Evolutionary conservation across 2,329 filamentous ascomycete genomes (phyloP).

Genomic region (Aotearoamyces nothofagi): DNA sequence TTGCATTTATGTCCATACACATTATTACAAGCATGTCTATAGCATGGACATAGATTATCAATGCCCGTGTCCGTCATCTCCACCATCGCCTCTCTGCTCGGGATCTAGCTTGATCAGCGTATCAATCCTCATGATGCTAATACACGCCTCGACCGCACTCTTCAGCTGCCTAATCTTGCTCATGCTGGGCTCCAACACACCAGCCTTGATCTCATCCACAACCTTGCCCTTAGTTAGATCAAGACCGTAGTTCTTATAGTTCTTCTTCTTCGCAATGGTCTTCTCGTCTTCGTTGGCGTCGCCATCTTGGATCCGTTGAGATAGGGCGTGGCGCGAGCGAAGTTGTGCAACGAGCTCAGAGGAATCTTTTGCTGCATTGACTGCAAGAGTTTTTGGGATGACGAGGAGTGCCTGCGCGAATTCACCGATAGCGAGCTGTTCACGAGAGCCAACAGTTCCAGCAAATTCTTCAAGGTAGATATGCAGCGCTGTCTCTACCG

Average conservation of each 20-base stretch:
- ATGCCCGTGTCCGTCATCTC: constrained; percentile 78
- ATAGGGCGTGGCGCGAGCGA: constrained; percentile 83
- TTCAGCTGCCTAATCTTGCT: constrained; percentile 98
- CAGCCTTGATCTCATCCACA: constrained; percentile 84
- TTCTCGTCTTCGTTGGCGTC: constrained; percentile 78
- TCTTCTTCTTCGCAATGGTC: constrained; percentile 81
- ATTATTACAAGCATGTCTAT: constrained; percentile 15
- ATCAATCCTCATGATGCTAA: constrained; percentile 98
- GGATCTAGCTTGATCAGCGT: constrained; percentile 97
- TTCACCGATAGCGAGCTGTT: constrained; percentile 95
- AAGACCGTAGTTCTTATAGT: constrained; percentile 96
- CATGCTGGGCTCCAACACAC: constrained; percentile 91
- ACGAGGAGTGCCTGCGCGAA: constrained; percentile 90
- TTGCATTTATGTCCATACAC: too few species aligned
- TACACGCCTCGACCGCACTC: constrained; percentile 95
- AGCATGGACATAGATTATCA: constrained; percentile 26
- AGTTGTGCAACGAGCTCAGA: constrained; percentile 93
- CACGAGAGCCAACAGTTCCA: constrained; percentile 87
- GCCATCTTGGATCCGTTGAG: constrained; percentile 81
- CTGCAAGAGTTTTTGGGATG: constrained; percentile 89
- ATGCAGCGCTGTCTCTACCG: constrained; percentile 95
- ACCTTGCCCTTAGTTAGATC: constrained; percentile 83
- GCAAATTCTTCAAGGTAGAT: constrained; percentile 99
- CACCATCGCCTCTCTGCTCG: constrained; percentile 54
- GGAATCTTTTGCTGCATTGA: constrained; percentile 94